phyloP scores from a whole-genome alignment of 2,329 filamentous ascomycete genomes.

The Exophiala oligosperma region DNA sequence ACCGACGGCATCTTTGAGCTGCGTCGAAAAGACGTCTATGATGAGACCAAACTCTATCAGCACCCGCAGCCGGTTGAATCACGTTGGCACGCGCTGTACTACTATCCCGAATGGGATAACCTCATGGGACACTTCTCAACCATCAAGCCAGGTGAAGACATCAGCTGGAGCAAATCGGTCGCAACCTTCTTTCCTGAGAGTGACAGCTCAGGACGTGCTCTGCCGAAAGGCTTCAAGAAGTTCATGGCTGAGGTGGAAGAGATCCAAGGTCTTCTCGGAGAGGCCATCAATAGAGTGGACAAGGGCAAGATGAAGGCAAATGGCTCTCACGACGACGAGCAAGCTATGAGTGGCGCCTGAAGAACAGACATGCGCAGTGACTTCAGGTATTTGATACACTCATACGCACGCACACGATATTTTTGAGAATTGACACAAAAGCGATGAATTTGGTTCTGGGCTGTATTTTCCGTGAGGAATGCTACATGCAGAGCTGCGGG shows the following conservation, averaged over 20 bases:
- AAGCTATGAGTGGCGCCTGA: not conserved
- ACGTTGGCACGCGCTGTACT: slow-evolving; percentile 35
- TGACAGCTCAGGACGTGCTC: slow-evolving; percentile 17
- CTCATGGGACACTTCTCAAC: slow-evolving; percentile 39
- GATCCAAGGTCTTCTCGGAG: slow-evolving; percentile 36
- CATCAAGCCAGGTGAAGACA: slow-evolving; percentile 36
- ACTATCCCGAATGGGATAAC: slow-evolving; percentile 43
- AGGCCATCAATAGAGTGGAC: slow-evolving; percentile 22
- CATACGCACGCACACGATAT: not conserved
- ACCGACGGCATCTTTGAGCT: slow-evolving; percentile 46
- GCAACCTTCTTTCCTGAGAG: slow-evolving; percentile 39
- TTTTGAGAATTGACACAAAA: not conserved
- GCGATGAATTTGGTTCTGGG: not conserved
- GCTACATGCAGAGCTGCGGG: not conserved
- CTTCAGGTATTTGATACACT: not conserved
- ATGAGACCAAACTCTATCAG: slow-evolving; percentile 9
- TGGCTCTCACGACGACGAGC: not conserved
- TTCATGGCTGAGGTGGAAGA: slow-evolving; percentile 38
- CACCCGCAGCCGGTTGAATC: slow-evolving; percentile 5
- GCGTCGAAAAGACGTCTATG: slow-evolving; percentile 40
- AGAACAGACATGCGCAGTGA: no score
- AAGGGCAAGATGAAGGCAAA: slow-evolving; percentile 3
- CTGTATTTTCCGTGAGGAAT: not conserved
- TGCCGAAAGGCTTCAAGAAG: slow-evolving; percentile 36
- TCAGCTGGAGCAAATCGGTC: slow-evolving; percentile 35